Evolutionary conservation across 129 eudicot genomes (phyloP), one percentile per base, ranked within the genome.

Genomic region (Tanacetum coccineum): DNA sequence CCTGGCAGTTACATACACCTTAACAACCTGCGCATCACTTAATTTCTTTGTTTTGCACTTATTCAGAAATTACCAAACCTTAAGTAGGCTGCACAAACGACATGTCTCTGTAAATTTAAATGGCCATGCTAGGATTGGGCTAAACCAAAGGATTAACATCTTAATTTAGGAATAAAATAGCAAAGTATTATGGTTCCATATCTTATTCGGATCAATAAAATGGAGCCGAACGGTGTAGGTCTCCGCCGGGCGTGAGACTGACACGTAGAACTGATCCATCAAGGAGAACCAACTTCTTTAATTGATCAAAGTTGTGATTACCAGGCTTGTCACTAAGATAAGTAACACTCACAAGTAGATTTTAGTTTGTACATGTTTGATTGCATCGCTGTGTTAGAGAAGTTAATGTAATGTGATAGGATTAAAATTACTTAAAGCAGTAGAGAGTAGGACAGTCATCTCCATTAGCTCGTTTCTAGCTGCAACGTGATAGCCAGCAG

Each of bases 201-300:
- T 82, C 91, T n/a, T 80, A 40, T 95, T 91, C 14, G 98, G 98
- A 78, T 92, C 98, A 46, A 45, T 74, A 70, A 92, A 88, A 45
- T 88, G 95, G 73, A 92, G 67, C 88, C 98, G 1, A n/a, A n/a
- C n/a, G 73, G 65, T 30, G 98, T 92, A 0, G 98, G 98, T 30
- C 96, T 76, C 42, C n/a, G n/a, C 96, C 96, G 11, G 96, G 95
- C 57, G n/a, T n/a, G n/a, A 88, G 72, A n/a, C 73, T 75, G 81
- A 96, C 91, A 44, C 96, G 95, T 20, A 88, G 91, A 15, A 92
- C 89, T 57, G 98, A 92, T 46, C 98, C 98, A 59, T 92, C 96
- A 8, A 96, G 98, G 44, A 92, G 91, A 22, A 92, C 95, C 74
- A 92, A 67, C 76, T 86, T 92, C 82, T 70, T 92, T 76, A 88